Conservation (phyloP, 108 stramenopile genomes). For the Pseudonitzschia pungens region DNA sequence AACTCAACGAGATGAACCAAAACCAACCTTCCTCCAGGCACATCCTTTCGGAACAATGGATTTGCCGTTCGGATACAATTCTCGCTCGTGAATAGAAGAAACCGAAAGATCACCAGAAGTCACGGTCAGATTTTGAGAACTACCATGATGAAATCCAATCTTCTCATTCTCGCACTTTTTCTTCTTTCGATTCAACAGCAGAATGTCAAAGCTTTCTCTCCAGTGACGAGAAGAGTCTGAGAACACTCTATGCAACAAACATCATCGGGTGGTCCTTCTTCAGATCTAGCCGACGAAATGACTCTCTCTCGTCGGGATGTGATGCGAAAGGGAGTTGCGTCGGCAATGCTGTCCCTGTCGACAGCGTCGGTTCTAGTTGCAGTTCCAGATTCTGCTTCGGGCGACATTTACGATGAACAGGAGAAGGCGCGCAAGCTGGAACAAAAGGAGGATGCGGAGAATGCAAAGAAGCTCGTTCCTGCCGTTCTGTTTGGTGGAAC, state of each 20-base stretch:
- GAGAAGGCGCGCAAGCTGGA: not conserved
- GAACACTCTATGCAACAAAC: not conserved
- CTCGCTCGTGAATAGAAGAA: too few relatives aligned
- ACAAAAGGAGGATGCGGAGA: not conserved
- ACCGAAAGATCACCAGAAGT: too few relatives aligned
- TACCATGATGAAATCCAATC: not conserved
- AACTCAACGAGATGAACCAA: too few relatives aligned
- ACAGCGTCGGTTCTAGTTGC: not conserved
- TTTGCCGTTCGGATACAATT: too few relatives aligned
- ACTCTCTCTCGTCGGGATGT: not conserved
- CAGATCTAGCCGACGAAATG: not conserved
- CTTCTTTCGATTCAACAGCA: not conserved
- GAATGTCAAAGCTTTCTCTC: not conserved
- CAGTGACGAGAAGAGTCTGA: not conserved
- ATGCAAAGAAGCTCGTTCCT: conserved; percentile 1
- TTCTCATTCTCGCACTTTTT: not conserved
- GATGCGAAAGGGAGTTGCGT: not conserved
- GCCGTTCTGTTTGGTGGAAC: not conserved
- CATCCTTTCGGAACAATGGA: too few relatives aligned
- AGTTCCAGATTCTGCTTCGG: not conserved
- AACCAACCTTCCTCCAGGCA: too few relatives aligned
- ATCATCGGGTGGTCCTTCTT: not conserved
- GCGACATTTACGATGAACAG: conserved; percentile 2
- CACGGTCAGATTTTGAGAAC: too few relatives aligned
- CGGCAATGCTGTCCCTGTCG: not conserved